Base-by-base conservation (phyloP, 805 yeast genomes). In the Torulaspora microellipsoides region DNA sequence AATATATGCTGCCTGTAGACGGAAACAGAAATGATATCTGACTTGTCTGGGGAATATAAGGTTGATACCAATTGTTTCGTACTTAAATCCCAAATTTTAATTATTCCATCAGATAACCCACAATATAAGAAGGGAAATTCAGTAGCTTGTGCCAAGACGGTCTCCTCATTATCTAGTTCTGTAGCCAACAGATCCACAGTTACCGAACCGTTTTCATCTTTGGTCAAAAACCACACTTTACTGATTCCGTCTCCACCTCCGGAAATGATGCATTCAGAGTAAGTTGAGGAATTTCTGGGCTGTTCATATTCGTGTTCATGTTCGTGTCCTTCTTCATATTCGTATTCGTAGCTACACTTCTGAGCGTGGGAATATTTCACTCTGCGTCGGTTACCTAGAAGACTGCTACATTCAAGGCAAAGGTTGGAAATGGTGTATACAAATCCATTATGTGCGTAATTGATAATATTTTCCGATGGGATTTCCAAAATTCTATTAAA, bases 171-270 rank as follows among this genome's bases (percentile, higher is more conserved):
- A 31, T 81, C 81, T 40, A 62, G 37, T 17, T 47, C 50, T 9
- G 54, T 42, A 43, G 46, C 41, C 7, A 47, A 27, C 2, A 53
- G 40, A 11, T 31, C 34, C 6, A 59, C 30, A 2, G 35, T 29
- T 3, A 58, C 54, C n/a, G 41, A 12, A 3, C 54, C 48, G 15
- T 48, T 36, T 4, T 36, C 36, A n/a, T 31, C 59, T 31, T 40
- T 54, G 4, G 43, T 43, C 15, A 80, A 55, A 0, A 78, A 76
- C 98, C 98, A 91, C 10, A 88, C 61, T 54, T 86, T 86, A n/a
- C 84, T 77, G 8, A 75, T 54, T 0, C 97, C 98, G 65, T 93
- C 98, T 36, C 98, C 98, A 39, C 96, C 95, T 23, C 95, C 91
- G 2, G 85, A 72, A 3, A 83, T 64, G 7, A 85, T 57, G 8